These are phyloP conservation scores for Rubus parviflorus DNA, from an alignment of 306 rosid genomes.

Conservation along the genomic window DNA sequence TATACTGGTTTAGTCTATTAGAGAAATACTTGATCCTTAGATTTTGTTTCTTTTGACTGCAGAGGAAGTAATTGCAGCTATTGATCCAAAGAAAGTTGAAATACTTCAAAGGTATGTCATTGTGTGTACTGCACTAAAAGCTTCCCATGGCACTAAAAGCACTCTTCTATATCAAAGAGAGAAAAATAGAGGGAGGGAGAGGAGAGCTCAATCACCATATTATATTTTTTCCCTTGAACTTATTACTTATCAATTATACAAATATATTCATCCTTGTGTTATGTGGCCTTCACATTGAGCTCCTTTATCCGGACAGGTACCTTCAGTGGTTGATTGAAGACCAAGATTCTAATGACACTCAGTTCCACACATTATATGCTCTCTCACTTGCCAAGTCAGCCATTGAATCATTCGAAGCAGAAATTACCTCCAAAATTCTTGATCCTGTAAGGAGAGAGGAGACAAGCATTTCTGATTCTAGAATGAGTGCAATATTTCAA, in stretches of 20 bases:
- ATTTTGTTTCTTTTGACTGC: constrained; percentile 35
- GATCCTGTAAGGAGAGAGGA: constrained; percentile 43
- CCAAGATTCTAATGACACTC: constrained; percentile 67
- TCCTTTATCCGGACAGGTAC: constrained; percentile 53
- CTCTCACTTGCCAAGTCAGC: constrained; percentile 93
- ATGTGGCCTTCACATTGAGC: constrained; percentile 7
- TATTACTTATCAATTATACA: not conserved
- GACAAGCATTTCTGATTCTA: constrained; percentile 27
- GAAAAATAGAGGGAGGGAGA: not conserved
- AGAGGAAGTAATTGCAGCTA: constrained; percentile 82
- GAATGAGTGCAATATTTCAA: constrained; percentile 55
- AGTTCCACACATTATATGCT: constrained; percentile 85
- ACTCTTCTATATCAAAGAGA: not conserved
- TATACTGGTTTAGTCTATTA: constrained; percentile 21
- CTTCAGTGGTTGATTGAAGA: constrained; percentile 99
- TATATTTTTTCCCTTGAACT: not conserved
- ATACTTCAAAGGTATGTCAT: constrained; percentile 77
- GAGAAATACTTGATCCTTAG: constrained; percentile 9
- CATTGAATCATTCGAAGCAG: constrained; percentile 58
- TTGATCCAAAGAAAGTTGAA: constrained; percentile 88
- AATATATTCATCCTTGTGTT: not conserved
- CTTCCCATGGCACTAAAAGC: not conserved
- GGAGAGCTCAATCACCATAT: not conserved
- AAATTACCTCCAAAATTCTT: constrained; percentile 40
- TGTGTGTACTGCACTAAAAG: constrained; percentile 1